Base-by-base conservation (phyloP, 768 basidiomycete species). In the Psilocybe azurescens region DNA sequence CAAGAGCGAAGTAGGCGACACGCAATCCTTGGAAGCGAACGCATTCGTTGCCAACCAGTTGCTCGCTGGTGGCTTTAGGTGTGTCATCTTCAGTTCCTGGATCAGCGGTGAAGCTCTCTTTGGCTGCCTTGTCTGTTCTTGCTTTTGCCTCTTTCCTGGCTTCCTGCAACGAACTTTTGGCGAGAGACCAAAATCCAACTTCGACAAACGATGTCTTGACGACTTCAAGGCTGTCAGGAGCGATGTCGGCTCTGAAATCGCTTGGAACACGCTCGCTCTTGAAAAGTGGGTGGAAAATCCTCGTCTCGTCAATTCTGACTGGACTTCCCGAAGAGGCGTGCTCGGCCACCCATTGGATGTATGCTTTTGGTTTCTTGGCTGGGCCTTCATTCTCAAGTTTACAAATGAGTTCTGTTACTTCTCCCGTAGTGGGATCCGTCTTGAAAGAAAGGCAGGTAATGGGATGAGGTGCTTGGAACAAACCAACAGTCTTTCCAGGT, bases 261-360 rank as follows among this genome's bases (percentile, higher is more conserved):
- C 90, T 86, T 11, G 82, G 79, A 0, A 97, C 97, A 67, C 94
- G 90, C 71, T 97, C 95, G 66, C 91, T 94, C 78, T 93, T 94
- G 88, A 99, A 99, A 3, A 99, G 79, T 20, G 88, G 91, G 71
- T 95, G 86, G 84, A 99, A 99, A 68, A 97, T 83, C 49, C 96
- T 88, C 41, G 91, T 92, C 77, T 99, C 96, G 73, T 94, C 90
- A 66, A 99, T 82, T 51, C 76, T 78, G 58, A 98, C 91, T 14
- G 96, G 94, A 67, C 91, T 93, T 6, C 89, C 87, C 1, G 91
- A 89, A 20, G 86, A 77, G 6, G 81, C 75, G 72, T 95, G 91
- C 71, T 93, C 90, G 28, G 93, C 94, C 13, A 99, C 94, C 97
- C 97, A 99, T 71, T 99, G 97, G 69, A 99, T 94, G 76, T 88